A percentile compares a stretch with the other conserved stretches of the same genome.
Evolutionary conservation across 371 early-diverging fungal genomes (phyloP).

Genomic region (Actinomortierella ambigua): DNA sequence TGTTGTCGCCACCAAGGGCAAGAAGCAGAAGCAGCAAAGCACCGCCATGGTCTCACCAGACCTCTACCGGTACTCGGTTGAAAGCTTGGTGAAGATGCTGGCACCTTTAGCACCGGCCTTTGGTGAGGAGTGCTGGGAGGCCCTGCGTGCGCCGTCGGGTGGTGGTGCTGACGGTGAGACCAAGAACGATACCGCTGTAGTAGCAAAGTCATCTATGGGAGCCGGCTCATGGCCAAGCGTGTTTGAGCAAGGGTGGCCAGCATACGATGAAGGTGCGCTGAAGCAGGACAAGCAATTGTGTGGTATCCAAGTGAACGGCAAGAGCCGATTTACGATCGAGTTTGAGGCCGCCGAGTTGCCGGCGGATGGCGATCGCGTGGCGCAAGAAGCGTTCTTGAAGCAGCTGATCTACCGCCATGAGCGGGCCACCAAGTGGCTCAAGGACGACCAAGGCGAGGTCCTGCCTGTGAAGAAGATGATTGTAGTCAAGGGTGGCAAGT

Average conservation of each 20-base stretch:
- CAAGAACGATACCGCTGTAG: background rate
- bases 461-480: slow-evolving; percentile 65
- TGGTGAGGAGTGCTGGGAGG: slow-evolving; percentile 79
- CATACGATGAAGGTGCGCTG: slow-evolving; percentile 56
- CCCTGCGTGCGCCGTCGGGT: slow-evolving; percentile 10
- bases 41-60: slow-evolving; percentile 45
- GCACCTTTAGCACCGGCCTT: slow-evolving; percentile 77
- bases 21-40: slow-evolving; percentile 8
- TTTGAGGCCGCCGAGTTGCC: slow-evolving; percentile 48
- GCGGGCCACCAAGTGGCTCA: slow-evolving; percentile 54
- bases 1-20: background rate
- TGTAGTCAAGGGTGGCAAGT: slow-evolving; percentile 74
- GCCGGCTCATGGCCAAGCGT: slow-evolving; percentile 40
- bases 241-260: slow-evolving; percentile 70
- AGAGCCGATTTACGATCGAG: slow-evolving; percentile 71
- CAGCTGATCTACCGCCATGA: slow-evolving; percentile 31
- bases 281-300: slow-evolving; percentile 57
- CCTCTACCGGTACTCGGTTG: slow-evolving; percentile 61
- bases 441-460: slow-evolving; percentile 37
- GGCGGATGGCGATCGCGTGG: slow-evolving; percentile 49
- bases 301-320: slow-evolving; percentile 80
- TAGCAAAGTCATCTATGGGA: background rate
- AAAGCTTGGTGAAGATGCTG: slow-evolving; percentile 71
- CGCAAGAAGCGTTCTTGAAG: slow-evolving; percentile 51
- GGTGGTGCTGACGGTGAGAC: background rate